phyloP scores from a whole-genome alignment of 2,329 filamentous ascomycete species.

The Verticillium alfalfae region DNA sequence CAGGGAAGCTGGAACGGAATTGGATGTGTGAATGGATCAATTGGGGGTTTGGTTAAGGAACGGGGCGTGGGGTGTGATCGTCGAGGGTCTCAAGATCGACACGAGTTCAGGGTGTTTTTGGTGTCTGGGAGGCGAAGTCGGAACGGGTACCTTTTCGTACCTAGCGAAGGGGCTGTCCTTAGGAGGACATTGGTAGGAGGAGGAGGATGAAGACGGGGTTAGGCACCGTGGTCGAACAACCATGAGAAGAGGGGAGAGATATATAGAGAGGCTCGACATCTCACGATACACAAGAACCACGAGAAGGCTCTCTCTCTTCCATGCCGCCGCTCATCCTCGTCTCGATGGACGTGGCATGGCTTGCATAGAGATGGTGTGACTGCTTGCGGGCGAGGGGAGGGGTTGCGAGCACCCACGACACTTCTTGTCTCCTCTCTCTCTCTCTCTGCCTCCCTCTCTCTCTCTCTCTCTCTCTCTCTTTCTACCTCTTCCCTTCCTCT shows the following conservation, averaged over 20 bases:
- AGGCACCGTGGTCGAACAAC: too few relatives aligned
- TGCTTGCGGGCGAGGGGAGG: not conserved
- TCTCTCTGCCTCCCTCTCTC: too few relatives aligned
- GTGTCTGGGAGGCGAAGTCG: not conserved
- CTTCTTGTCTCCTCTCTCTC: too few relatives aligned
- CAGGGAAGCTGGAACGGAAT: not conserved
- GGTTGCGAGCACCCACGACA: not conserved
- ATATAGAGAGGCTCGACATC: not conserved
- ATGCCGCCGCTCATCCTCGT: too few relatives aligned
- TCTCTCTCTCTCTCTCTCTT: too few relatives aligned
- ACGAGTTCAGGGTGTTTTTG: not conserved
- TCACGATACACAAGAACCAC: not conserved
- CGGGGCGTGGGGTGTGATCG: not conserved
- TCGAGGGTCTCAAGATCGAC: not conserved
- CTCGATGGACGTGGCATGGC: not conserved
- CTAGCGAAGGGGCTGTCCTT: slow-evolving; percentile 11
- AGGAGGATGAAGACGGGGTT: slow-evolving; percentile 13
- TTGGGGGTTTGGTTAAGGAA: not conserved
- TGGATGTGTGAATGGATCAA: not conserved
- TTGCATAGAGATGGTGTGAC: not conserved
- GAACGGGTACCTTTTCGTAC: slow-evolving; percentile 5
- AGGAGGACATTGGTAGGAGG: slow-evolving; percentile 13
- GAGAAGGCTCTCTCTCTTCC: not conserved
- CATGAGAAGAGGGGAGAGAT: not conserved
- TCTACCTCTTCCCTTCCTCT: not conserved